Conservation (phyloP, 176 grass and related monocot species). For the Cenchrus fungigraminus region DNA sequence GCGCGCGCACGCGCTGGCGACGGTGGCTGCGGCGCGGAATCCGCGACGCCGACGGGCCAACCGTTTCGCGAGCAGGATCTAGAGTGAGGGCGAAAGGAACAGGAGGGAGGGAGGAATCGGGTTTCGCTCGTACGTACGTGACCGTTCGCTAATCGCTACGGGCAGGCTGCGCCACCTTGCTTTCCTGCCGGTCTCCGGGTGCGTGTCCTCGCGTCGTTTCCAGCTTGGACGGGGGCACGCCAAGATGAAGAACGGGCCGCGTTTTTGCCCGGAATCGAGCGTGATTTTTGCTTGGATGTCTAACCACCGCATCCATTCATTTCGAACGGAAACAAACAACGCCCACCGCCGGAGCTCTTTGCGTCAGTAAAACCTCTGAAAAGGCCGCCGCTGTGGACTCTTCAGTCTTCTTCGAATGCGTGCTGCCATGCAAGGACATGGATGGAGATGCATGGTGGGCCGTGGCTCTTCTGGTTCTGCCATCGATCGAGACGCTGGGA, state of each 20-base stretch:
- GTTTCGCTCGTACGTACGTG: background rate
- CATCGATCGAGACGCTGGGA: background rate
- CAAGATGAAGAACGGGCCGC: background rate
- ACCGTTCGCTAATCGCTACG: too few relatives aligned
- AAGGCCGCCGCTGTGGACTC: background rate
- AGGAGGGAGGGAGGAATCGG: background rate
- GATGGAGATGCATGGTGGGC: background rate
- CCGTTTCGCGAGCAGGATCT: background rate
- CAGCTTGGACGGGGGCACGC: background rate
- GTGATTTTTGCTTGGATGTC: background rate
- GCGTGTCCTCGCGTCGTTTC: background rate
- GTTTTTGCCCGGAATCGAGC: background rate
- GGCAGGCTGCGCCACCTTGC: too few relatives aligned
- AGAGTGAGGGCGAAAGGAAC: too few relatives aligned
- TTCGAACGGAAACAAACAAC: background rate
- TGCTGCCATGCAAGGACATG: background rate
- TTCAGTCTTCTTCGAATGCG: constrained; percentile 4
- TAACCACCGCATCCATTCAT: background rate
- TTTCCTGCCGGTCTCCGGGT: too few relatives aligned
- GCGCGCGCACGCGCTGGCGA: background rate
- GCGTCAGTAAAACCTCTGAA: background rate
- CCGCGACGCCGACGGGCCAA: too few relatives aligned
- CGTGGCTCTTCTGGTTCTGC: background rate
- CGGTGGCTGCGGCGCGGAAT: too few relatives aligned
- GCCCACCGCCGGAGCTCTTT: background rate